Conservation (phyloP, 441 rosid species). For the Gossypium trilobum region DNA sequence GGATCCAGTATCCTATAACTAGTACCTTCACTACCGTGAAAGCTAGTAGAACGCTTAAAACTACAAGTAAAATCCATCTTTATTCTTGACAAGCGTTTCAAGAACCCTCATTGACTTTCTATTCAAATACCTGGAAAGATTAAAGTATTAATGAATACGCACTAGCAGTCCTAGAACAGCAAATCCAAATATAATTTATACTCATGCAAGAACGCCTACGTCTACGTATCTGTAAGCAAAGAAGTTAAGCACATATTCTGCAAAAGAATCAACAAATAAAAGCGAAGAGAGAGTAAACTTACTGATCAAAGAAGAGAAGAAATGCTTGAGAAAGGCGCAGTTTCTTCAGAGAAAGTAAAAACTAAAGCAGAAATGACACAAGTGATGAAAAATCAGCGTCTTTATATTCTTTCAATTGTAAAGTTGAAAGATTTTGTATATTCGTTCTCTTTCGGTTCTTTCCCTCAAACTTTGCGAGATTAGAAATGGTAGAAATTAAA, state of each 20-base stretch:
- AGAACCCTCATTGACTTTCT: constrained; percentile 28
- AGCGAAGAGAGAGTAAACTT: constrained; percentile 16
- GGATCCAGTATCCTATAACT: constrained; percentile 25
- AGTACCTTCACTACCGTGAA: constrained; percentile 28
- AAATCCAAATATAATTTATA: constrained; percentile 13
- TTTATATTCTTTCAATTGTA: not conserved
- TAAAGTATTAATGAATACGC: not conserved
- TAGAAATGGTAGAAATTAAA: not conserved
- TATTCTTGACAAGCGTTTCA: constrained; percentile 14
- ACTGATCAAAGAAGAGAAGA: constrained; percentile 26
- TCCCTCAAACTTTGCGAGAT: not conserved
- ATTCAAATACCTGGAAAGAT: constrained; percentile 38
- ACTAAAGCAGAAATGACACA: constrained; percentile 2
- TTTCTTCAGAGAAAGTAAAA: not conserved
- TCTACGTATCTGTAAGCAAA: not conserved
- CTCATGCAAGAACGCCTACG: not conserved
- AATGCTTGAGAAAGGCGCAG: constrained; percentile 22
- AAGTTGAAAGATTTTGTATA: not conserved
- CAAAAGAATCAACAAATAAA: not conserved
- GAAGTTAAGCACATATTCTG: not conserved
- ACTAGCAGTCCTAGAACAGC: not conserved
- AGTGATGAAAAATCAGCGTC: not conserved
- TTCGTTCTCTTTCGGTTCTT: not conserved
- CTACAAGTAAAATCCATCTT: constrained; percentile 51
- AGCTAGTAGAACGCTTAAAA: constrained; percentile 33